Conservation (phyloP, 169 alveolate species). For the Plasmodium malariae region DNA sequence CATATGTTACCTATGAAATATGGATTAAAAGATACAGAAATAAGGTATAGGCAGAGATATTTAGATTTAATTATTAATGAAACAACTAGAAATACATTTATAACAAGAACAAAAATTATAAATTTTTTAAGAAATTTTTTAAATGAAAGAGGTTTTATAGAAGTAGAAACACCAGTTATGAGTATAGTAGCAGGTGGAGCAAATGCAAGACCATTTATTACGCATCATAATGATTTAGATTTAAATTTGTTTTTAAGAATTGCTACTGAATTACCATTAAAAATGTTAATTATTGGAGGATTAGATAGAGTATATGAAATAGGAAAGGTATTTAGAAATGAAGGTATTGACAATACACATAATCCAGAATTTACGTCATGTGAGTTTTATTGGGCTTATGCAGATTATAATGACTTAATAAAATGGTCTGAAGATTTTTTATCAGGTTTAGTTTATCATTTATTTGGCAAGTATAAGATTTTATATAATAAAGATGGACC, state of each 20-base stretch:
- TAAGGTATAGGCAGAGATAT: slow-evolving; percentile 96
- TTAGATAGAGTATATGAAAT: slow-evolving; percentile 98
- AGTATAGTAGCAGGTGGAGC: slow-evolving; percentile 98
- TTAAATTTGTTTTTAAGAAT: slow-evolving; percentile 97
- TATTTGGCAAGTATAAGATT: slow-evolving; percentile 95
- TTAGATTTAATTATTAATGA: slow-evolving; percentile 96
- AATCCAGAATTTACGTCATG: slow-evolving; percentile 99
- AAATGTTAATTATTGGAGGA: slow-evolving; percentile 98
- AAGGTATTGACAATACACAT: slow-evolving; percentile 98
- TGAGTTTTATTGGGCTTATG: slow-evolving; percentile 98
- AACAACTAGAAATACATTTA: slow-evolving; percentile 90
- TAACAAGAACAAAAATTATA: slow-evolving; percentile 91
- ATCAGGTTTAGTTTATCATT: slow-evolving; percentile 87
- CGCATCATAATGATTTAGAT: slow-evolving; percentile 97
- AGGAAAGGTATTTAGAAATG: slow-evolving; percentile 99
- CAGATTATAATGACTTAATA: slow-evolving; percentile 98
- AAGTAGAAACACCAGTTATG: slow-evolving; percentile 99
- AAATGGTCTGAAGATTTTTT: slow-evolving; percentile 96
- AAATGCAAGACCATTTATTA: slow-evolving; percentile 98
- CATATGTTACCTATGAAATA: slow-evolving; percentile 97
- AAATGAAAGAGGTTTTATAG: slow-evolving; percentile 95
- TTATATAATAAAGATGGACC: slow-evolving; percentile 97
- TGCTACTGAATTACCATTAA: slow-evolving; percentile 99
- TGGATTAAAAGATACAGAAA: slow-evolving; percentile 96
- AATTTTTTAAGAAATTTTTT: slow-evolving; percentile 90